phyloP scores from a whole-genome alignment of 768 basidiomycete species.

The Leccinellum rugosiceps region DNA sequence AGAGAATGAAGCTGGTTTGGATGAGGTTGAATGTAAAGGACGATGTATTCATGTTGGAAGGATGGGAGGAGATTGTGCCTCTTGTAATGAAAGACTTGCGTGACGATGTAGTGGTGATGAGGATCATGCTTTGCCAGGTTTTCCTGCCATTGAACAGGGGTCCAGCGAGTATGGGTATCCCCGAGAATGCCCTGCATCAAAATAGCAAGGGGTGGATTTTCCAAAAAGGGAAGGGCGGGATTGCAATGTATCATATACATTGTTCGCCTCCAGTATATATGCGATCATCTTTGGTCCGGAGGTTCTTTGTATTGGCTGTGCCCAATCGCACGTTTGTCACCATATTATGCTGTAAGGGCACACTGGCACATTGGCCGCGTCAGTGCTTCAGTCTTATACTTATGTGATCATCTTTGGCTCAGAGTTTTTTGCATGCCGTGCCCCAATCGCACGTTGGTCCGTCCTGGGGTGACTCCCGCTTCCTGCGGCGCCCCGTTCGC shows the following conservation, averaged over 20 bases:
- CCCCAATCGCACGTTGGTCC: too few species aligned
- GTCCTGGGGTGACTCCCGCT: too few species aligned
- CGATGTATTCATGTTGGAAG: background rate
- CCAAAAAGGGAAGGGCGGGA: background rate
- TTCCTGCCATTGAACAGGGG: background rate
- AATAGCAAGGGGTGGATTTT: background rate
- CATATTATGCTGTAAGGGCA: background rate
- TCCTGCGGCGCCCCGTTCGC: too few species aligned
- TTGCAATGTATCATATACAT: too few species aligned
- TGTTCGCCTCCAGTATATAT: too few species aligned
- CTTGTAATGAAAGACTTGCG: background rate
- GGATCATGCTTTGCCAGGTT: background rate
- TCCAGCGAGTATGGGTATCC: background rate
- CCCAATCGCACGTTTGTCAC: background rate
- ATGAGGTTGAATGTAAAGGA: background rate
- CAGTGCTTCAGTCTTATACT: too few species aligned
- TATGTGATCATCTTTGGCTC: too few species aligned
- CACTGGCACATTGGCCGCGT: too few species aligned
- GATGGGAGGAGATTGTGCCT: background rate
- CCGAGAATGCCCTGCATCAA: background rate
- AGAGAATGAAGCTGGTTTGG: background rate
- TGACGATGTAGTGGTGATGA: background rate
- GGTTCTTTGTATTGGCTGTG: background rate
- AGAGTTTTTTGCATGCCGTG: too few species aligned
- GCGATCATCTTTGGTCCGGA: background rate